Base-by-base conservation (phyloP, 148 eudicot species). In the Camellia sinensis region DNA sequence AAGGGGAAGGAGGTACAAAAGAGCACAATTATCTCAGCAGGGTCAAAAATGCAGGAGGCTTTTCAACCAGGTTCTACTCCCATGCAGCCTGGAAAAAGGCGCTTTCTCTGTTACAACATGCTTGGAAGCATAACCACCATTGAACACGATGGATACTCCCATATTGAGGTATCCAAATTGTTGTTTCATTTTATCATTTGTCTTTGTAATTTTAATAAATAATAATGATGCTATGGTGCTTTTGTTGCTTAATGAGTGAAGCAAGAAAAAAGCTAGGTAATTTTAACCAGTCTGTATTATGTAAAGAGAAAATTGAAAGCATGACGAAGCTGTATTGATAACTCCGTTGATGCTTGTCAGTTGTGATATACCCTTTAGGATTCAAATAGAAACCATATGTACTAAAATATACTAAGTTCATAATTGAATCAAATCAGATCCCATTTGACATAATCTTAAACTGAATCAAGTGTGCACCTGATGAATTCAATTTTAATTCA, bases 41-140 rank as follows among this genome's bases (percentile, higher is more conserved):
- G 79, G 40, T 78, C 88, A 19, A 91, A 87, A 86, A 71, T 92
- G 92, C 99, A 97, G 82, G 98, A 89, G 80, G 88, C 97, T 67
- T 94, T 97, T 88, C 99, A 97, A 85, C 93, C 99, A 67, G 98
- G 98, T 66, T 84, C 93, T 80, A 97, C 99, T 81, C 95, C 99
- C 54, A 83, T 84, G 67, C 97, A 91, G 76, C 88, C 91, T 62
- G 98, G 97, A 69, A 92, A 91, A 83, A 89, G 95, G 84, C 86
- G 84, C 66, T 94, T 92, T 84, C 80, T 97, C 67, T 94, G 97
- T 88, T 94, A 94, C 84, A 94, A 90, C 78, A 86, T 97, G 95
- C 91, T 97, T 73, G 99, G 99, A 82, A 87, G 94, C 83, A 88
- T 97, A 81, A 94, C 98, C 75, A 88, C 97, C 40, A 89, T 94